Base-by-base conservation (phyloP, 129 eudicot genomes). In the Helianthus annuus region DNA sequence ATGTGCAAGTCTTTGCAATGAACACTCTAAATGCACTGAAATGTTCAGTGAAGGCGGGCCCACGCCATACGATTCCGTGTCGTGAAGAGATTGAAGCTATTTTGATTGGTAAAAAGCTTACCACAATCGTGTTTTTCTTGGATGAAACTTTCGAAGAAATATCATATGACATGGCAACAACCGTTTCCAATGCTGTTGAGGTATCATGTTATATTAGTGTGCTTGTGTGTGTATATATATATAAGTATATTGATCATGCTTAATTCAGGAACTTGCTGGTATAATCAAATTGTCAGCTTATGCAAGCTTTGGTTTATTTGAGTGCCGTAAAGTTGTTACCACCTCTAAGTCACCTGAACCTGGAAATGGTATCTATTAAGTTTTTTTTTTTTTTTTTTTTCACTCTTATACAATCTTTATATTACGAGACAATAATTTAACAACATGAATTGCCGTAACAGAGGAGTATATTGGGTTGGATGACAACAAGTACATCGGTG, bases 141-240 rank as follows among this genome's bases (percentile, higher is more conserved):
- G 99, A 95, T 82, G 99, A 95, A 78, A 91, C 99, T 19, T 95
- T 95, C 72, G 97, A 95, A 76, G 97, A 95, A 78, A 95, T 95
- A 60, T 75, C 95, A 48, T 95, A 91, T 69, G 97, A 88, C 83
- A 95, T 95, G 99, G 79, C 99, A 16, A 95, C 99, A 48, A 95
- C 99, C 57, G 97, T 95, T 39, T 93, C 85, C 63, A 95, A 95
- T 86, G 96, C 96, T 27, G 90, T 95, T 55, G 99, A 95, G 98
- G 98, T 93, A 85, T 38, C 61, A 16, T 13, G 15, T 9, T 40
- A 57, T 45, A 32, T 63, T 13, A 39, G 60, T 11, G 48, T 51
- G 17, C n/a, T 45, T 32, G 4, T 32, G 36, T 32, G 36, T 32
- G 36, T 32, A 2, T 27, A 3, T 32, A 29, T 29, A 32, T 32